Conservation (phyloP, 371 early-diverging fungal species). For the Mucor indicus region DNA sequence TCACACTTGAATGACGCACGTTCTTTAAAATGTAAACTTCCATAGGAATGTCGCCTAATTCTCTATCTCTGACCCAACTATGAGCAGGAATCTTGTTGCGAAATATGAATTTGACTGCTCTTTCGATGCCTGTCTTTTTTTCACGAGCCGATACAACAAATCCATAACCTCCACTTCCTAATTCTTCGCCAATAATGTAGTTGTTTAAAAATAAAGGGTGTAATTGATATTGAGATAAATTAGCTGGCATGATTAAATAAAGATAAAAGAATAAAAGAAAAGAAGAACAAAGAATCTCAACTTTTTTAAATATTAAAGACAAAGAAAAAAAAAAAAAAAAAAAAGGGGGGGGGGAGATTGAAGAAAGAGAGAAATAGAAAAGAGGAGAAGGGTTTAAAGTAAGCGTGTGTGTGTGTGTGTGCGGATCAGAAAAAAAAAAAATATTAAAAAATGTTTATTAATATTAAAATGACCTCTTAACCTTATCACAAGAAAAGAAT, state of each 20-base stretch:
- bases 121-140: slow-evolving; percentile 46
- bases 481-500: no score
- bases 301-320: no score
- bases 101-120: slow-evolving; percentile 81
- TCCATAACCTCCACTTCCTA: slow-evolving; percentile 81
- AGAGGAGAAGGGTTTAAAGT: no score
- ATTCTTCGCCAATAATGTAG: slow-evolving; percentile 62
- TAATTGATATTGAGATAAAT: slow-evolving; percentile 27
- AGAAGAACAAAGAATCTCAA: no score
- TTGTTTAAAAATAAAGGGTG: slow-evolving; percentile 46
- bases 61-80: slow-evolving; percentile 58
- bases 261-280: no score
- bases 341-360: not conserved
- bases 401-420: no score
- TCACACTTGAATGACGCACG: slow-evolving; percentile 66
- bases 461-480: no score
- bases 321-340: slow-evolving; percentile 4
- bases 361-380: slow-evolving; percentile 1
- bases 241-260: no score
- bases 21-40: slow-evolving; percentile 74
- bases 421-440: no score
- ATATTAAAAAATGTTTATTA: no score
- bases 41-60: slow-evolving; percentile 67
- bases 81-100: slow-evolving; percentile 59
- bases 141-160: slow-evolving; percentile 67